These are phyloP conservation scores for Sclerotinia borealis DNA, from an alignment of 2,329 filamentous ascomycete genomes.

Conservation along the genomic window DNA sequence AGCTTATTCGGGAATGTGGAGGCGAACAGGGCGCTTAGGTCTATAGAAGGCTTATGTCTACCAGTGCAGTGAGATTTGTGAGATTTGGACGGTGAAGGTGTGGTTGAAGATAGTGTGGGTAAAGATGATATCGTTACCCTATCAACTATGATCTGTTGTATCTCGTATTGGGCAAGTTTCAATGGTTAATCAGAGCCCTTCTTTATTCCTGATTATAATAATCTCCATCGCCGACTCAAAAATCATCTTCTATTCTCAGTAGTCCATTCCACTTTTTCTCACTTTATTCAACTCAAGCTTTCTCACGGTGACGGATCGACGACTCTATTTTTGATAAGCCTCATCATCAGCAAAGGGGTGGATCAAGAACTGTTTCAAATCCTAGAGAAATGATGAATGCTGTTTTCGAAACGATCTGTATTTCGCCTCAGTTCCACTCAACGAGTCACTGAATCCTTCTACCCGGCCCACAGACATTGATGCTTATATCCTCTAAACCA, in stretches of 20 bases:
- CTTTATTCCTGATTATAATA: not conserved
- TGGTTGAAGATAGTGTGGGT: too few relatives aligned
- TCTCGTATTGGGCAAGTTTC: not conserved
- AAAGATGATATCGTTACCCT: too few relatives aligned
- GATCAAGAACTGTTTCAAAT: not conserved
- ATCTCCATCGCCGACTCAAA: not conserved
- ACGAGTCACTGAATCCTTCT: not conserved
- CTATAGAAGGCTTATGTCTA: not conserved
- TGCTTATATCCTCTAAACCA: not conserved
- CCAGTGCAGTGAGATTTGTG: too few relatives aligned
- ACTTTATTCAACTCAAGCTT: not conserved
- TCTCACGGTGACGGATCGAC: not conserved
- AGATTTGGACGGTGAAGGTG: too few relatives aligned
- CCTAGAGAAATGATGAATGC: not conserved
- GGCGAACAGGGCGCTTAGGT: not conserved
- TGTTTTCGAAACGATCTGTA: not conserved
- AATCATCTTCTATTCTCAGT: not conserved
- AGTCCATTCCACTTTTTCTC: not conserved
- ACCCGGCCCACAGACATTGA: not conserved
- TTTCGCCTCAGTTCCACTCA: not conserved
- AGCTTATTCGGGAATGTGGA: not conserved
- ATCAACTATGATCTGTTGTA: not conserved
- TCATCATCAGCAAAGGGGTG: not conserved
- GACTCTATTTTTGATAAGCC: not conserved
- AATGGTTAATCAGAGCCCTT: not conserved